Conservation (phyloP, 805 yeast species). For the Wickerhamiella parazyma region DNA sequence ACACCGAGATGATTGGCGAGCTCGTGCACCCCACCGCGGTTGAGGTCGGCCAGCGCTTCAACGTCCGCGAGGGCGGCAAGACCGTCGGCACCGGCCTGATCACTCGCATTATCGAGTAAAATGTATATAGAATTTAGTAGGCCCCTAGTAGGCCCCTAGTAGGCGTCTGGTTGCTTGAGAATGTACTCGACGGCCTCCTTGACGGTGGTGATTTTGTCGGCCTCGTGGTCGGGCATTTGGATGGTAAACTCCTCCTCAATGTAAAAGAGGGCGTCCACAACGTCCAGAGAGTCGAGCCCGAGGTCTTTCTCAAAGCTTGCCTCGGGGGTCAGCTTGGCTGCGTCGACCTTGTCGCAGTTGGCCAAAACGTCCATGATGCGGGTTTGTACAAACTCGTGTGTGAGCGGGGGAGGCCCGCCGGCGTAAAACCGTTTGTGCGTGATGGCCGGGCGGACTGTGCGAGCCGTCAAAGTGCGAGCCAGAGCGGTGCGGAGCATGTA, state of each 20-base stretch:
- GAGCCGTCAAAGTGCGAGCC: not conserved
- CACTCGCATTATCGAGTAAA: slow-evolving; percentile 71
- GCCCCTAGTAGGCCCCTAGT: not conserved
- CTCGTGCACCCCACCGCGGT: slow-evolving; percentile 83
- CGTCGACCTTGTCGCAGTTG: slow-evolving; percentile 43
- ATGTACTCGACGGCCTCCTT: slow-evolving; percentile 85
- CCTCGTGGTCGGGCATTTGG: slow-evolving; percentile 42
- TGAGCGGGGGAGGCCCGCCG: slow-evolving; percentile 40
- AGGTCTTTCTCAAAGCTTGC: slow-evolving; percentile 39
- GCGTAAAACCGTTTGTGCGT: slow-evolving; percentile 5
- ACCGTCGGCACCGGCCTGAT: slow-evolving; percentile 98
- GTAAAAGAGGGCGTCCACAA: slow-evolving; percentile 89
- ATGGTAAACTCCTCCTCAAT: slow-evolving; percentile 73
- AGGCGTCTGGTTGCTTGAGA: slow-evolving; percentile 34
- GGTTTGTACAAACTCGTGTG: slow-evolving; percentile 64
- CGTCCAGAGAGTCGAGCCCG: slow-evolving; percentile 82
- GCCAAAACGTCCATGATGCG: slow-evolving; percentile 68
- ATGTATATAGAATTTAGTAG: not conserved
- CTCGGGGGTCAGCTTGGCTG: slow-evolving; percentile 28
- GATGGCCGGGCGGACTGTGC: not conserved
- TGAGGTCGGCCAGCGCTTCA: slow-evolving; percentile 96
- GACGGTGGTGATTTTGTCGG: slow-evolving; percentile 83
- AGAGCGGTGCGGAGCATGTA: slow-evolving; percentile 6
- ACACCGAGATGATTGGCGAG: slow-evolving; percentile 88
- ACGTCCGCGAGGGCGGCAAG: slow-evolving; percentile 98